A percentile compares a stretch with the other conserved stretches of the same genome.
phyloP scores from a whole-genome alignment of 2,329 filamentous ascomycete species.

The Trichoderma afroharzianum region DNA sequence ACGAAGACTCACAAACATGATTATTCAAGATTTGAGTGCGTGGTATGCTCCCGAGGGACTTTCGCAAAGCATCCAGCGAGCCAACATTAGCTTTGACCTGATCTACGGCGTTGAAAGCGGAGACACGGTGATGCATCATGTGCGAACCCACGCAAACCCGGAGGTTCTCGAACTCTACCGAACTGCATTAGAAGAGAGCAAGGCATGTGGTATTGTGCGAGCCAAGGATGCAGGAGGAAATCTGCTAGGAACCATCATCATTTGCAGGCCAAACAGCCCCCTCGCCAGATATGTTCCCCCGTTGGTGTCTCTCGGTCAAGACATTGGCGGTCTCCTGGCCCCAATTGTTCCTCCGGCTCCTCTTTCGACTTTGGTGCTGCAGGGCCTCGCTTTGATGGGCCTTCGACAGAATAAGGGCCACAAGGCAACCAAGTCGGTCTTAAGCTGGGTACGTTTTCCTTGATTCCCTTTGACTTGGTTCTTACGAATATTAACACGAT shows the following conservation, averaged over 20 bases:
- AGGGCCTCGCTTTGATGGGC: constrained; percentile 76
- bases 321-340: constrained; percentile 73
- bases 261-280: constrained; percentile 67
- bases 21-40: constrained; percentile 65
- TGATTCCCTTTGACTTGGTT: neutral
- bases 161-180: constrained; percentile 78
- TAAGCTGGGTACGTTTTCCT: constrained; percentile 69
- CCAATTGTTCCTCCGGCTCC: constrained; percentile 69
- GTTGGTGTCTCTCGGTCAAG: constrained; percentile 56
- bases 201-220: constrained; percentile 75
- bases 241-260: constrained; percentile 73
- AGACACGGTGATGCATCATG: constrained; percentile 69
- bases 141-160: constrained; percentile 69
- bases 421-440: constrained; percentile 66
- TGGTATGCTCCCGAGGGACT: constrained; percentile 78
- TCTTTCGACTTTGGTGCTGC: constrained; percentile 65
- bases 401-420: constrained; percentile 79
- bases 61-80: constrained; percentile 66
- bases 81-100: constrained; percentile 75
- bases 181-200: constrained; percentile 66
- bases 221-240: constrained; percentile 67
- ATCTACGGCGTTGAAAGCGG: constrained; percentile 77
- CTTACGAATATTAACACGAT: constrained; percentile 18
- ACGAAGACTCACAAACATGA: constrained; percentile 60
- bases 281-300: constrained; percentile 68